Conservation (phyloP, 208 protist species). For the Leptomonas pyrrhocoris region DNA sequence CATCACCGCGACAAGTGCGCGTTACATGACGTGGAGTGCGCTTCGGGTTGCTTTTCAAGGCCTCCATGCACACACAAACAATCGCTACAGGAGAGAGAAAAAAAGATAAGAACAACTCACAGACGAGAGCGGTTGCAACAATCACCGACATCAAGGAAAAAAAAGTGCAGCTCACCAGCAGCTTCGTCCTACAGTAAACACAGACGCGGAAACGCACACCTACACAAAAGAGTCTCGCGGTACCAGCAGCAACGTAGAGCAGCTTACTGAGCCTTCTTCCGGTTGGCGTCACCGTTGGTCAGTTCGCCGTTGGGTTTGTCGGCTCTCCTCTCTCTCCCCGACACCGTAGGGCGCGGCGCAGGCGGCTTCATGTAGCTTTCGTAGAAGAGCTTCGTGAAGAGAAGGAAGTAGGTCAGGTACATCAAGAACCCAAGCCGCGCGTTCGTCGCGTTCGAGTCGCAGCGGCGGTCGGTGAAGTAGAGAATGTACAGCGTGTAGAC, state of each 20-base stretch:
- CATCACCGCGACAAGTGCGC: too few relatives aligned
- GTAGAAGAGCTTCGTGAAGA: conserved; percentile 89
- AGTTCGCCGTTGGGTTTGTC: conserved; percentile 17
- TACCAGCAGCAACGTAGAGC: too few relatives aligned
- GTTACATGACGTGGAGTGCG: too few relatives aligned
- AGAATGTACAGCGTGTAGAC: conserved; percentile 56
- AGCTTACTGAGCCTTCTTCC: conserved; percentile 17
- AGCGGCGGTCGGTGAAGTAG: conserved; percentile 46
- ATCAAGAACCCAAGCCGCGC: conserved; percentile 73
- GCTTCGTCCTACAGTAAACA: not conserved
- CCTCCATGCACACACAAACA: not conserved
- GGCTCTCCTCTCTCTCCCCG: not conserved
- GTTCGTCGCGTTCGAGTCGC: conserved; percentile 66
- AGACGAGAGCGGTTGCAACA: too few relatives aligned
- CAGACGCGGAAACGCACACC: not conserved
- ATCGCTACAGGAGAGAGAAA: conserved; percentile 2
- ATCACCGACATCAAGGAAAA: too few relatives aligned
- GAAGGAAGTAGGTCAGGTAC: conserved; percentile 92
- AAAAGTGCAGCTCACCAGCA: too few relatives aligned
- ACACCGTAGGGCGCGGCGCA: not conserved
- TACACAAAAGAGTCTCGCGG: not conserved
- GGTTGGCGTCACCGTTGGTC: conserved; percentile 4
- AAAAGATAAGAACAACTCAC: conserved; percentile 15
- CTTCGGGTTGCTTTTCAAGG: not conserved
- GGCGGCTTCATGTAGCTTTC: conserved; percentile 69